A percentile compares a stretch with the other conserved stretches of the same genome.
phyloP scores from a whole-genome alignment of 1,284 basidiomycete species.

The Naganishia liquefaciens region DNA sequence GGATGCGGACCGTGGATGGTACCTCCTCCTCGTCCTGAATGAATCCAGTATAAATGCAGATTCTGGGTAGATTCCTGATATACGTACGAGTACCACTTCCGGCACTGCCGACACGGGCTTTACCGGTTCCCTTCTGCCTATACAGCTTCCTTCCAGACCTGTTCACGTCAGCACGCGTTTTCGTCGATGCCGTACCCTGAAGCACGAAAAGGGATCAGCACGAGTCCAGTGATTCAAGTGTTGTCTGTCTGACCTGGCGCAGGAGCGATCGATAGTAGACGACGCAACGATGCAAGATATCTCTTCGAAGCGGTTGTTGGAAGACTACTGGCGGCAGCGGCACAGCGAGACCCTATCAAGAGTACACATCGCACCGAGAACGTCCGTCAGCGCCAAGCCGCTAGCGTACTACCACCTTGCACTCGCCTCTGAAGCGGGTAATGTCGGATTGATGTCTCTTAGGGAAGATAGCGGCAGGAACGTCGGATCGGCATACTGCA shows the following conservation, averaged over 20 bases:
- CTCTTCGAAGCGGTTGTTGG: conserved; percentile 77
- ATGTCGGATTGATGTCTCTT: conserved; percentile 43
- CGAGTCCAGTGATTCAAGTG: background rate
- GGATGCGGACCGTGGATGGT: conserved; percentile 87
- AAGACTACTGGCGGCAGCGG: conserved; percentile 62
- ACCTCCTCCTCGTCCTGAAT: conserved; percentile 72
- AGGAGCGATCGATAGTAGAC: conserved; percentile 84
- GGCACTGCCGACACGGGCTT: conserved; percentile 83
- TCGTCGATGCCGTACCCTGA: conserved; percentile 62
- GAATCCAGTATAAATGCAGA: background rate
- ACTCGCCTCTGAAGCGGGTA: conserved; percentile 41
- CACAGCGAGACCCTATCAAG: conserved; percentile 38
- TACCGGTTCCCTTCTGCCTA: conserved; percentile 88
- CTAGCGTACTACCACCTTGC: background rate
- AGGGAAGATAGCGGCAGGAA: conserved; percentile 49
- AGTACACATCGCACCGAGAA: background rate
- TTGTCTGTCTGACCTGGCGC: conserved; percentile 63
- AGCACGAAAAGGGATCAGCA: background rate
- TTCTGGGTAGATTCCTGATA: background rate
- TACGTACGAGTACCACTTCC: conserved; percentile 76
- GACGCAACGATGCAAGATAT: conserved; percentile 91
- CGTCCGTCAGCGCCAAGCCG: background rate
- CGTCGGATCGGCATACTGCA: conserved; percentile 16
- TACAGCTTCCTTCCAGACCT: conserved; percentile 86
- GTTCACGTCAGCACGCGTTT: conserved; percentile 83